phyloP scores from a whole-genome alignment of 2,329 filamentous ascomycete species.

The Cladophialophora yegresii region DNA sequence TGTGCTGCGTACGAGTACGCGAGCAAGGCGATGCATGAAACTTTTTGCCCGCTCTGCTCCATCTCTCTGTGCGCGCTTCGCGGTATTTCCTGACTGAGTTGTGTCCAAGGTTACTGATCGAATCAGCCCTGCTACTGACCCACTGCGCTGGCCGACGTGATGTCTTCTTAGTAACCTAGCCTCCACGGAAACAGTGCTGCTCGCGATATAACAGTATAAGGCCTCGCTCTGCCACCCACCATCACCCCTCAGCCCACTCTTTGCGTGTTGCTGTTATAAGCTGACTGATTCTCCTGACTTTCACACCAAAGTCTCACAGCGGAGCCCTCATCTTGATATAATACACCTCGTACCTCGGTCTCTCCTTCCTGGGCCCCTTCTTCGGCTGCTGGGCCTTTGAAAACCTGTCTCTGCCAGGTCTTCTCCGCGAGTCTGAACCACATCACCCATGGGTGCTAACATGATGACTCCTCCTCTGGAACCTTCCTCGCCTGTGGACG shows the following conservation, averaged over 20 bases:
- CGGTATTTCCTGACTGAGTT: conserved; percentile 1
- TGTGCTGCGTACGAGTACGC: conserved; percentile 19
- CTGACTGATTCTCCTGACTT: conserved; percentile 10
- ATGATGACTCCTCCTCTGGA: conserved; percentile 36
- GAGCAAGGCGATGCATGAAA: conserved; percentile 16
- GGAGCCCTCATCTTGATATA: conserved; percentile 6
- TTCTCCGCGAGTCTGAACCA: not conserved
- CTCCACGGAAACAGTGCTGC: conserved; percentile 1
- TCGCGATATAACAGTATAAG: conserved; percentile 30
- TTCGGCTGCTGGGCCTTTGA: not conserved
- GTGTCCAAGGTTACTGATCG: not conserved
- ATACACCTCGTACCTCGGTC: not conserved
- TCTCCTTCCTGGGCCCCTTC: not conserved
- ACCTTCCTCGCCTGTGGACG: conserved; percentile 35
- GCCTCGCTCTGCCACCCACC: conserved; percentile 20
- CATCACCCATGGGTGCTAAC: conserved; percentile 25
- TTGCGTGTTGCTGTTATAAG: conserved; percentile 19
- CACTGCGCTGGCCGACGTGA: conserved; percentile 1
- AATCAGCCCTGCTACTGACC: conserved; percentile 8
- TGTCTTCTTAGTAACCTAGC: conserved; percentile 28
- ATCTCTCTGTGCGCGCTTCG: conserved; percentile 1
- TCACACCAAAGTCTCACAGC: not conserved
- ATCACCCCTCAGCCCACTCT: conserved; percentile 4
- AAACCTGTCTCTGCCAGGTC: not conserved
- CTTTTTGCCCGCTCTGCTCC: conserved; percentile 16